These are phyloP conservation scores for Russula ochroleuca DNA, from an alignment of 768 basidiomycete genomes.

Conservation along the genomic window DNA sequence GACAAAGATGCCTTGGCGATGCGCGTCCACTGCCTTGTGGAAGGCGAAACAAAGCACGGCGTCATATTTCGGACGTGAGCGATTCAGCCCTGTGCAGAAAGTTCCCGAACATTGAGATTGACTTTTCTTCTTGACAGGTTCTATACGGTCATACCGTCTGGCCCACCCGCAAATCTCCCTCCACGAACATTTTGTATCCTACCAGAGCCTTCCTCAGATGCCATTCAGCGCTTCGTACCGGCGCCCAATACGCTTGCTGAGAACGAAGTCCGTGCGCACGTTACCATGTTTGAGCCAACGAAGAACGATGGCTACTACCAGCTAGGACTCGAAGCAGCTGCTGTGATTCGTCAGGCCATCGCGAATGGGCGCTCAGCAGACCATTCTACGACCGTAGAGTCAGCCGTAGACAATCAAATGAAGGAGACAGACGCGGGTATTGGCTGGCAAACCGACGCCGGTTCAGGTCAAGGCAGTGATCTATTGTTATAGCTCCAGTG, in stretches of 20 bases:
- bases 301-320: slow-evolving; percentile 90
- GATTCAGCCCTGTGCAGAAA: background rate
- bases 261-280: slow-evolving; percentile 84
- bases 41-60: slow-evolving; percentile 55
- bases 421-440: background rate
- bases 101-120: slow-evolving; percentile 5
- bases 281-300: slow-evolving; percentile 76
- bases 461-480: slow-evolving; percentile 4
- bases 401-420: background rate
- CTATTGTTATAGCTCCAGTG: slow-evolving; percentile 3
- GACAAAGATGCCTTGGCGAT: slow-evolving; percentile 58
- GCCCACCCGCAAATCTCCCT: slow-evolving; percentile 50
- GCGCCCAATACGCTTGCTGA: slow-evolving; percentile 60
- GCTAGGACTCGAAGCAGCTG: slow-evolving; percentile 65
- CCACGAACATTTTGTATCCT: slow-evolving; percentile 76
- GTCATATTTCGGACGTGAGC: slow-evolving; percentile 71
- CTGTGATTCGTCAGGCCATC: slow-evolving; percentile 57
- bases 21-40: slow-evolving; percentile 59
- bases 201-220: slow-evolving; percentile 48
- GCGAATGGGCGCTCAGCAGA: slow-evolving; percentile 32
- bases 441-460: background rate
- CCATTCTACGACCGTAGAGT: slow-evolving; percentile 4
- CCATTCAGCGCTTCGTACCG: slow-evolving; percentile 54
- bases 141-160: slow-evolving; percentile 72
- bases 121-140: slow-evolving; percentile 47